Base-by-base conservation (phyloP, 139 green algal genomes). In the Spirogloea muscicola region DNA sequence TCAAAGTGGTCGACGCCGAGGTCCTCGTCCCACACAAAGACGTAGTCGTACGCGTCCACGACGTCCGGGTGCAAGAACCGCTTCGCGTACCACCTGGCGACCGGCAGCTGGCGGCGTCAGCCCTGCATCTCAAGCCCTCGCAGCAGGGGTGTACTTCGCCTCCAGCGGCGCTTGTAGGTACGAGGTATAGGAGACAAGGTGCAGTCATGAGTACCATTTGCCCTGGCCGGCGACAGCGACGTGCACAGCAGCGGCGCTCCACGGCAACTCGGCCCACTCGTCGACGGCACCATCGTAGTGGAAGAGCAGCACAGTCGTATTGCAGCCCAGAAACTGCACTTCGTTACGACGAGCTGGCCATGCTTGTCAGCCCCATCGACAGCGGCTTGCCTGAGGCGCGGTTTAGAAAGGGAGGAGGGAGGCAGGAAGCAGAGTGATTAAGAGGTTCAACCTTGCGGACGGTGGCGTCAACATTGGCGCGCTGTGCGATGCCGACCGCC, bases 21-120 rank as follows among this genome's bases (percentile, higher is more conserved):
- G 49, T 81, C 73, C 42, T 81, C 73, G 44, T 81, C 73, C 73
- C 73, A 81, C 13, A 81, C 3, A 21, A 81, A 79, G 25, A 81
- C n/a, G 42, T 71, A 73, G 4, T 81, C 73, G 62, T 81, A 81
- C 48, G 39, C 34, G 13, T 68, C 18, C 36, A 81, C 73, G 16
- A 81, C 66, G 57, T 73, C 61, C 10, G 73, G 73, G 44, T 81
- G 73, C 18, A 81, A 16, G 58, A 81, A 81, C 18, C 73, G 31
- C 49, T 81, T 81, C 18, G 73, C 73, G 39, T 52, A 81, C 73
- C 73, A 81, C 69, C 69, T 78, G 59, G n/a, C n/a, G n/a, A n/a
- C n/a, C n/a, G n/a, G n/a, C n/a, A n/a, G n/a, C n/a, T n/a, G n/a
- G n/a, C n/a, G n/a, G n/a, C n/a, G n/a, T n/a, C n/a, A n/a, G n/a